Evolutionary conservation across 192 early-diverging fungal genomes (phyloP), one percentile per base, ranked within the genome.

Genomic region (Entomortierella lignicola): DNA sequence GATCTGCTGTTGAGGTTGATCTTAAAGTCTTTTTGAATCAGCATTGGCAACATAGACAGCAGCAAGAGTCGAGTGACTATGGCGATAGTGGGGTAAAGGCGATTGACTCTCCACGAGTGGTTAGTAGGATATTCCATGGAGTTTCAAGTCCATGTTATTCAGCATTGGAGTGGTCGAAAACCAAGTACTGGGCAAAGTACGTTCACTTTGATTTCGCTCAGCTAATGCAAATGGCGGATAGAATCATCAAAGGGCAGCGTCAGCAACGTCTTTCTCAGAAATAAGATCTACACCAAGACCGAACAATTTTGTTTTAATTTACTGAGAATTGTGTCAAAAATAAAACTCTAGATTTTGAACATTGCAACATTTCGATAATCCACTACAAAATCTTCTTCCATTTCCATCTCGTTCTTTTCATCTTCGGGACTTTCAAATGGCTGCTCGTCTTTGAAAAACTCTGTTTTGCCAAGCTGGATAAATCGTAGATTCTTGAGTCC

Each of bases 191-290:
- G 75, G 60, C 62, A 8, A 79, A 70, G 55, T 70, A 69, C 30
- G 47, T 79, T 27, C 75, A 79, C 37, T 79, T 68, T 70, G 75
- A 79, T 43, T 79, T 79, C 50, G 66, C 61, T 8, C 56, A 69
- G 32, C 18, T 79, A 57, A 79, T 79, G 75, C 75, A 56, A 3
- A 79, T 79, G 75, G 66, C 75, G 7, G 67, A 69, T 4, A 17
- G 61, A 21, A 79, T 79, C 41, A 47, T 60, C 8, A 69, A 79
- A 43, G 67, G 66, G 20, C 66, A 65, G 43, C 48, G 75, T 4
- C 32, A 42, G 37, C 60, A 58, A 8, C 63, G 63, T 31, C 42
- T 29, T 42, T 34, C 17, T 8, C 54, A 30, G 17, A 18, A 21
- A n/a, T 55, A 68, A 48, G 26, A 23, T 13, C 27, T 26, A 32